These are phyloP conservation scores for Paspalum notatum DNA, from an alignment of 176 grass and related monocot species.

Conservation along the genomic window DNA sequence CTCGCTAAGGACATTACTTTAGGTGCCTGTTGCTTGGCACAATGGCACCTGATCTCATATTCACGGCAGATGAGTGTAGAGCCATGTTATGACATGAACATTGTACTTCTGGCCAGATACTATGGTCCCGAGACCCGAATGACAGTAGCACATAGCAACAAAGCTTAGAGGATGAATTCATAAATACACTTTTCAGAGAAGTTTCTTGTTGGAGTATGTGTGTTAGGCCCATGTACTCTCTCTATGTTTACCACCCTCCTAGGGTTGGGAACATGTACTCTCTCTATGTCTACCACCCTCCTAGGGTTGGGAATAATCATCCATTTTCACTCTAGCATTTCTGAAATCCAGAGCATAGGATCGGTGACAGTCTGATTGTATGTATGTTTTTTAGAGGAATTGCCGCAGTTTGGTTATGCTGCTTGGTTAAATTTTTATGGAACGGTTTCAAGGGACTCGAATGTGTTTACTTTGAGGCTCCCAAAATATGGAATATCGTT, in stretches of 20 bases:
- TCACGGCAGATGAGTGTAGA: not conserved
- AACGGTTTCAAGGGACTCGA: constrained; percentile 10
- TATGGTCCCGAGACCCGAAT: not conserved
- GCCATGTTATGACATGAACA: not conserved
- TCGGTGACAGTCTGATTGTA: not conserved
- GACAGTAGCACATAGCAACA: not conserved
- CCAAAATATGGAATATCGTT: constrained; percentile 19
- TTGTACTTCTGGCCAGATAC: not conserved
- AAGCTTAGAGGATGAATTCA: not conserved
- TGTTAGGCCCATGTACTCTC: too few species aligned
- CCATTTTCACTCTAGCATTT: too few species aligned
- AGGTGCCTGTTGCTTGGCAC: not conserved
- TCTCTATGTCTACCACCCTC: too few species aligned
- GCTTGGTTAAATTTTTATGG: constrained; percentile 13
- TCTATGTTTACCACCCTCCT: too few species aligned
- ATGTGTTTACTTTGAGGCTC: constrained; percentile 8
- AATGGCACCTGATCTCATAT: not conserved
- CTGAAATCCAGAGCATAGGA: constrained; percentile 7
- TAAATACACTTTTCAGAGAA: not conserved
- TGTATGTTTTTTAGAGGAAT: not conserved
- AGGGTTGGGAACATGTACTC: too few species aligned
- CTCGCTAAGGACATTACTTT: not conserved
- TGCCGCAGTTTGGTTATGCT: not conserved
- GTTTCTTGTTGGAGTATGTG: too few species aligned
- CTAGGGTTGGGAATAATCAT: too few species aligned